Percentiles rank a stretch among this genome's conserved stretches.
Evolutionary conservation across 176 grass and related monocot genomes (phyloP).

Genomic region (Juncus inflexus): DNA sequence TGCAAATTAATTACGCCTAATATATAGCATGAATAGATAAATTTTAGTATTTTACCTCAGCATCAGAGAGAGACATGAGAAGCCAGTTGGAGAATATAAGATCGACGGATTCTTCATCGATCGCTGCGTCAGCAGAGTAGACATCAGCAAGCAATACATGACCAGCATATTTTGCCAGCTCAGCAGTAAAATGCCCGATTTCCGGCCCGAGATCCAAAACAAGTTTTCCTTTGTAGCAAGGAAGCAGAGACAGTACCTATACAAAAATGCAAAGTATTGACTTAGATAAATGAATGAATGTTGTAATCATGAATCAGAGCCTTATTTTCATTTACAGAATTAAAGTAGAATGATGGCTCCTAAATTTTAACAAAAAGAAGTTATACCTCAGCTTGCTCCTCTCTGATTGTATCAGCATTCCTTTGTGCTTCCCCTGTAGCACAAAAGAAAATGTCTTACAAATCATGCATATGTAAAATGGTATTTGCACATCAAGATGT

Average conservation of each 20-base stretch:
- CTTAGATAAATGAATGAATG: too few species aligned
- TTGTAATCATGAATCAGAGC: too few species aligned
- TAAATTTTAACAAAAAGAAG: too few species aligned
- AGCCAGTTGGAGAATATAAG: slow-evolving; percentile 97
- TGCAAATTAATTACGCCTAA: too few species aligned
- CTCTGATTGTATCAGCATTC: slow-evolving; percentile 62
- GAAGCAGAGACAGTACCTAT: slow-evolving; percentile 81
- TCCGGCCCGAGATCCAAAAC: slow-evolving; percentile 85
- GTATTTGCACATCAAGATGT: too few species aligned
- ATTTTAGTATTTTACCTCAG: slow-evolving; percentile 48
- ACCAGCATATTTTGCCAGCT: slow-evolving; percentile 74
- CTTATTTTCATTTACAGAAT: neutral
- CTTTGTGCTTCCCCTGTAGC: too few species aligned
- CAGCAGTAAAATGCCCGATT: slow-evolving; percentile 87
- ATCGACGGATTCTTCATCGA: slow-evolving; percentile 78
- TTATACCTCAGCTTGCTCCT: slow-evolving; percentile 81
- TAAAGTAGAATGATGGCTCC: neutral
- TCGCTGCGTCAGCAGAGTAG: slow-evolving; percentile 53
- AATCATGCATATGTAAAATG: too few species aligned
- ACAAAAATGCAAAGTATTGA: slow-evolving; percentile 22
- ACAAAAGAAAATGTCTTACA: too few species aligned
- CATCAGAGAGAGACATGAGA: slow-evolving; percentile 91
- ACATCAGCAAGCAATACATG: slow-evolving; percentile 85
- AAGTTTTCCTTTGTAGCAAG: slow-evolving; percentile 65
- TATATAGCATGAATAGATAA: too few species aligned